Percentiles rank a stretch among this genome's conserved stretches.
Conservation (phyloP, 2,329 filamentous ascomycete genomes). For the Chaetomium globosum region DNA sequence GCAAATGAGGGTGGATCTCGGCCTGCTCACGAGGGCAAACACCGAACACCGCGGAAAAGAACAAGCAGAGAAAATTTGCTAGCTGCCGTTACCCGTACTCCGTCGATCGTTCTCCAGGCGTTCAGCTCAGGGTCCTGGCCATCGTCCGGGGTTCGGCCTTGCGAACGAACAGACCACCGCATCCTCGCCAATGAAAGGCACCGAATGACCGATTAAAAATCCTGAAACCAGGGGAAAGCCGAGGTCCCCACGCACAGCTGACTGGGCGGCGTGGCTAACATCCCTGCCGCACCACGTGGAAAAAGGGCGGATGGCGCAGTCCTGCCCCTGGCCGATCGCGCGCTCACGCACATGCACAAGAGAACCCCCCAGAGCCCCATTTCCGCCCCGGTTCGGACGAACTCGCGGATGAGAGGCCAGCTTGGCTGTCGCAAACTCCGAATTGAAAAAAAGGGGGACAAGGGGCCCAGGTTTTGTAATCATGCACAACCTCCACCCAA, state of each 20-base stretch:
- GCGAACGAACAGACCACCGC: slow-evolving; percentile 15
- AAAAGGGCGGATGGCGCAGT: slow-evolving; percentile 4
- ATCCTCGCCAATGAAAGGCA: slow-evolving; percentile 11
- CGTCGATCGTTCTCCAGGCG: slow-evolving; percentile 16
- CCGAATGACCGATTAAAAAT: slow-evolving; percentile 1
- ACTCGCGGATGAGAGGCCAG: slow-evolving; percentile 4
- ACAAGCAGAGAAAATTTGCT: neutral
- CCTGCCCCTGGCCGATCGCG: neutral
- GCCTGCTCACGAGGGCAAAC: slow-evolving; percentile 4
- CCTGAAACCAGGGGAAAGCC: slow-evolving; percentile 25
- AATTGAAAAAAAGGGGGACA: neutral
- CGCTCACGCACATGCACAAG: slow-evolving; percentile 1
- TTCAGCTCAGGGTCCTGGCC: slow-evolving; percentile 15
- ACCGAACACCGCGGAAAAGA: slow-evolving; percentile 2
- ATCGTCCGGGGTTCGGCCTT: neutral
- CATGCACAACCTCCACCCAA: neutral
- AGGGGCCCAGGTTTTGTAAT: neutral
- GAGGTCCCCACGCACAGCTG: slow-evolving; percentile 20
- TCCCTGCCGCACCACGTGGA: slow-evolving; percentile 27
- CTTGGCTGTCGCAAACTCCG: neutral
- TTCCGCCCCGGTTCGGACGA: neutral
- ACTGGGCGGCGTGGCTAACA: neutral
- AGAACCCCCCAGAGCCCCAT: neutral
- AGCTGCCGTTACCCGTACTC: slow-evolving; percentile 10
- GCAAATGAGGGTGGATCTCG: slow-evolving; percentile 22